Percentiles rank a stretch among this genome's conserved stretches.
These are phyloP conservation scores for Pleurotus citrinopileatus DNA, from an alignment of 768 basidiomycete species.

Conservation along the genomic window DNA sequence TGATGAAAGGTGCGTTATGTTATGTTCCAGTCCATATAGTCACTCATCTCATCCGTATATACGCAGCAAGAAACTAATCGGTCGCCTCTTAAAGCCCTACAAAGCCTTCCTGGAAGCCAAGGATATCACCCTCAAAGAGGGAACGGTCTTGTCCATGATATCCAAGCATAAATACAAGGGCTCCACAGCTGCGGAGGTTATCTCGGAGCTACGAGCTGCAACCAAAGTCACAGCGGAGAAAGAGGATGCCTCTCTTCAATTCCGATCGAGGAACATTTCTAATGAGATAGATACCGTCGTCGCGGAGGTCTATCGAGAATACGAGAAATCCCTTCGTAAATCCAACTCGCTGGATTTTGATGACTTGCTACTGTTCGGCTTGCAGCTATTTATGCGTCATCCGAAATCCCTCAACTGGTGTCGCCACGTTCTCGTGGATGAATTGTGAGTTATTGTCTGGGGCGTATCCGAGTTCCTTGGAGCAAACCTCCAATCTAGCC, in stretches of 20 bases:
- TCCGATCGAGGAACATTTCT: slow-evolving; percentile 11
- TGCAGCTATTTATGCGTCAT: slow-evolving; percentile 55
- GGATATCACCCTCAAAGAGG: slow-evolving; percentile 53
- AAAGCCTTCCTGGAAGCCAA: slow-evolving; percentile 42
- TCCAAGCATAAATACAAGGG: slow-evolving; percentile 77
- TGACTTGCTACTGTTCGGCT: slow-evolving; percentile 73
- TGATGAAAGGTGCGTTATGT: slow-evolving; percentile 61
- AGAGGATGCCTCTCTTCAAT: slow-evolving; percentile 10
- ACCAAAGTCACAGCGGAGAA: slow-evolving; percentile 6
- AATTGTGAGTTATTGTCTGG: slow-evolving; percentile 57
- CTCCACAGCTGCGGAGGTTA: slow-evolving; percentile 46
- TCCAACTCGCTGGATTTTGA: slow-evolving; percentile 86
- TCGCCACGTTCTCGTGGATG: slow-evolving; percentile 72
- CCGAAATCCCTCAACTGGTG: slow-evolving; percentile 55
- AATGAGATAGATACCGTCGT: slow-evolving; percentile 37
- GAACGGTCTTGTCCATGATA: slow-evolving; percentile 55
- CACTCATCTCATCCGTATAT: slow-evolving; percentile 6
- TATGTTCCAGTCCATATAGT: not conserved
- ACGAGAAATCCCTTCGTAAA: slow-evolving; percentile 56
- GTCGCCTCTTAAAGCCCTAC: slow-evolving; percentile 54
- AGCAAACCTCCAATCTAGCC: slow-evolving; percentile 29
- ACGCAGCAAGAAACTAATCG: slow-evolving; percentile 65
- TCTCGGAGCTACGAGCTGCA: slow-evolving; percentile 20
- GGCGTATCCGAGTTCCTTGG: not conserved
- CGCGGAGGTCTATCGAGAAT: slow-evolving; percentile 58